Conservation (phyloP, 1,284 basidiomycete genomes). For the Pulchroboletus neoregius region DNA sequence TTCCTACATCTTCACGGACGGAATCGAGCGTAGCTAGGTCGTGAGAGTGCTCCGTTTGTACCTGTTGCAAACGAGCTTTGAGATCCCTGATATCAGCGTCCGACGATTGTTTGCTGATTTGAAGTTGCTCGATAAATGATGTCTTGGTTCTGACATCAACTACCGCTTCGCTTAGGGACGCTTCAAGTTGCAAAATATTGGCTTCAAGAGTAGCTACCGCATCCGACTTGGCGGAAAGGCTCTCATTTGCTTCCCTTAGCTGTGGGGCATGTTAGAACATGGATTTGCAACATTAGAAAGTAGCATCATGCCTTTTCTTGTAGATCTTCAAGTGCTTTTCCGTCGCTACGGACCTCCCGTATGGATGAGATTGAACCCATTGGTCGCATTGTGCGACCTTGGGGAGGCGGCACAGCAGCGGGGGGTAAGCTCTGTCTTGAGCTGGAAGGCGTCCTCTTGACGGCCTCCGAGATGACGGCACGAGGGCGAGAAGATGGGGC, state of each 20-base stretch:
- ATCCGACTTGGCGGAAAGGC: conserved; percentile 48
- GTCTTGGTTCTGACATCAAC: conserved; percentile 48
- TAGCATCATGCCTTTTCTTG: conserved; percentile 51
- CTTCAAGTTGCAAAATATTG: conserved; percentile 48
- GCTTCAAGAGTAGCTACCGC: conserved; percentile 48
- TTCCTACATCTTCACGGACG: conserved; percentile 49
- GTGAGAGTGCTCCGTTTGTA: conserved; percentile 40
- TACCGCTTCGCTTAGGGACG: conserved; percentile 46
- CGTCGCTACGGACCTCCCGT: conserved; percentile 60
- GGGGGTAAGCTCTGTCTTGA: conserved; percentile 39
- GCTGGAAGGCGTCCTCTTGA: conserved; percentile 42
- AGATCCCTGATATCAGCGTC: conserved; percentile 47
- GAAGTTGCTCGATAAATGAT: conserved; percentile 43
- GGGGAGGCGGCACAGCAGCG: conserved; percentile 21
- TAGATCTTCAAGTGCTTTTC: conserved; percentile 51
- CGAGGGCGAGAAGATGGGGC: conserved; percentile 45
- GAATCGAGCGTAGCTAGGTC: conserved; percentile 38
- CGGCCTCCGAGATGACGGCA: conserved; percentile 52
- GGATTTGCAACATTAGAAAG: conserved; percentile 5
- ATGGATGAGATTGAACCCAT: conserved; percentile 65
- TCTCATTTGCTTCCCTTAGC: conserved; percentile 56
- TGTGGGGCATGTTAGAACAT: conserved; percentile 30
- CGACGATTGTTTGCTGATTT: conserved; percentile 44
- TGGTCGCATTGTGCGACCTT: conserved; percentile 40
- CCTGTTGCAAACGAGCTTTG: conserved; percentile 40